Evolutionary conservation across 345 rosid species (phyloP), one percentile per base, ranked within the genome.

Genomic region (Lepidium didymum): DNA sequence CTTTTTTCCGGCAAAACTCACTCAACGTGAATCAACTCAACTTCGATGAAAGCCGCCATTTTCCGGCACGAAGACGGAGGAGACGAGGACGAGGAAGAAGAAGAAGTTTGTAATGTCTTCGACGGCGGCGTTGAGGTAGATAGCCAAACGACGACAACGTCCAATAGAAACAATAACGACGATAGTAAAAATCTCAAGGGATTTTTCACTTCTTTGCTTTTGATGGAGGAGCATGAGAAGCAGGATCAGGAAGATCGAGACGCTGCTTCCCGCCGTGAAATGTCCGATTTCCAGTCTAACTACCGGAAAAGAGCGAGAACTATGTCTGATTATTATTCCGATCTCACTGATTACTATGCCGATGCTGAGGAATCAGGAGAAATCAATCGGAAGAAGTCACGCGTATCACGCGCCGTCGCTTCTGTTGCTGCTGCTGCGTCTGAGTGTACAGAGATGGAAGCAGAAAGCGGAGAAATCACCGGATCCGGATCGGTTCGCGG

Each of bases 171-270:
- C 65, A 42, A 29, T 29, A 29, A 29, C 33, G 33, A 64, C 69
- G 69, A 63, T 2, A 35, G 38, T 13, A 82, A 74, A 65, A 80
- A 77, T 4, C 75, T 82, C 41, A 82, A 82, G 7, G 85, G 86
- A 7, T 75, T 85, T 4, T 75, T 85, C 67, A 78, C 85, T 62
- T 82, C 89, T 2, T 62, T 80, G 45, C 64, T 85, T 14, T 69
- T 82, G 47, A 57, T 86, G 44, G 87, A 88, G 35, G 89, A 86
- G 46, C 85, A 86, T 60, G 96, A 84, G 33, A 83, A 78, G 72
- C 73, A 69, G 1, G 85, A 81, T 27, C 64, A 37, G 1, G 79
- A 82, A n/a, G 83, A 80, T 54, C 76, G 77, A 0, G 62, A 62
- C 72, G 64, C 36, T 35, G 81, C 76, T 8, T 77, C 81, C 1